A percentile compares a stretch with the other conserved stretches of the same genome.
Conservation (phyloP, 164 flowering plant genomes). For the Tetracentron sinense region DNA sequence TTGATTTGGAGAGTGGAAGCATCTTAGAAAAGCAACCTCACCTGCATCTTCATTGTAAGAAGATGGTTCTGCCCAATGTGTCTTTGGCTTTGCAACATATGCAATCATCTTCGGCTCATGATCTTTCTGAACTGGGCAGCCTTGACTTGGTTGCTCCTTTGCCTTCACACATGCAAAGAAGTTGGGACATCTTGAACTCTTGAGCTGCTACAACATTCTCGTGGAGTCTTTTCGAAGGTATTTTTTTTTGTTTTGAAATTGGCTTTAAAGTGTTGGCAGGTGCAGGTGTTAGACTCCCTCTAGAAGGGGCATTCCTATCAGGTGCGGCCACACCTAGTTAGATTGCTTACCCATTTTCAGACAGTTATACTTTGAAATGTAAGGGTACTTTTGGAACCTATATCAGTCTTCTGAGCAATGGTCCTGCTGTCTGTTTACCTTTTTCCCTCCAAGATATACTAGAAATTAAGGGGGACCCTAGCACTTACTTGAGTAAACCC, state of each 20-base stretch:
- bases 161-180: conserved; percentile 83
- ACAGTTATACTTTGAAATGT: too few species aligned
- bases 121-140: conserved; percentile 43
- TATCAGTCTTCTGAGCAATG: too few species aligned
- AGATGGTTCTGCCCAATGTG: conserved; percentile 66
- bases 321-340: too few species aligned
- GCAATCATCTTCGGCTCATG: conserved; percentile 26
- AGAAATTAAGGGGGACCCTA: too few species aligned
- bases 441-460: too few species aligned
- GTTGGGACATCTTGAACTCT: conserved; percentile 64
- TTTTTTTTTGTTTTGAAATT: neutral
- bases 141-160: conserved; percentile 63
- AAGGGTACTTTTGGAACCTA: too few species aligned
- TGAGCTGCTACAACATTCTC: conserved; percentile 10
- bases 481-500: too few species aligned
- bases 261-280: too few species aligned
- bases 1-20: conserved; percentile 56
- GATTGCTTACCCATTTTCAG: too few species aligned
- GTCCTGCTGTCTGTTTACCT: too few species aligned
- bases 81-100: conserved; percentile 43
- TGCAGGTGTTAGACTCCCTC: too few species aligned
- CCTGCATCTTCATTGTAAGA: conserved; percentile 84
- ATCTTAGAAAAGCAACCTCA: conserved; percentile 55
- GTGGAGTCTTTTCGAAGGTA: neutral
- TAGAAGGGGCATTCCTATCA: too few species aligned